A percentile compares a stretch with the other conserved stretches of the same genome.
phyloP scores from a whole-genome alignment of 2,329 filamentous ascomycete genomes.

The Ophiognomonia clavigignenti-juglandacearum region DNA sequence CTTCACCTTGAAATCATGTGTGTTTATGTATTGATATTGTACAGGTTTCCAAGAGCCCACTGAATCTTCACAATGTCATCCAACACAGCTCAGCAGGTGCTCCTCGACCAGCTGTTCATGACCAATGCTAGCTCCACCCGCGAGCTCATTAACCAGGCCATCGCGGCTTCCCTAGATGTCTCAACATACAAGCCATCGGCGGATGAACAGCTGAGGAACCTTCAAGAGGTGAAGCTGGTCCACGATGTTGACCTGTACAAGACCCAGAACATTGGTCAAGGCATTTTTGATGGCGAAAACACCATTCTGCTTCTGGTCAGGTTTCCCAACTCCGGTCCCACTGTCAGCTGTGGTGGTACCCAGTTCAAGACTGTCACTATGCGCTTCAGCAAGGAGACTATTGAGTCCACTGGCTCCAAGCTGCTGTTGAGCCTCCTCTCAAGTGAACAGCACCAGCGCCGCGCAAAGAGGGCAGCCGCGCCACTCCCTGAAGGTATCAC shows the following conservation, averaged over 20 bases:
- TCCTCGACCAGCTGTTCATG: too few relatives aligned
- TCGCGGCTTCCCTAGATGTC: neutral
- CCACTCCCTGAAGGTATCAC: conserved; percentile 2
- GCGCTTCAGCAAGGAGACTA: conserved; percentile 2
- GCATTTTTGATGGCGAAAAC: neutral
- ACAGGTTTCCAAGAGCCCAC: too few relatives aligned
- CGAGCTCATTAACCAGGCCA: neutral
- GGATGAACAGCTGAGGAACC: neutral
- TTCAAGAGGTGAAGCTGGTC: conserved; percentile 1
- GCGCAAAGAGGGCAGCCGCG: conserved; percentile 1
- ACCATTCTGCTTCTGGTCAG: conserved; percentile 7
- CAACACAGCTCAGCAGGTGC: too few relatives aligned
- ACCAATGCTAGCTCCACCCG: too few relatives aligned
- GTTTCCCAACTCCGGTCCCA: neutral
- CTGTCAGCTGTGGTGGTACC: conserved; percentile 3
- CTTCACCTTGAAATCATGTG: too few relatives aligned
- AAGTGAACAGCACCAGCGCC: conserved; percentile 7
- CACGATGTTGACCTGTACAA: conserved; percentile 10
- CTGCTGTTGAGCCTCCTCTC: conserved; percentile 1
- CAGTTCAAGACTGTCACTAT: neutral
- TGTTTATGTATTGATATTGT: too few relatives aligned
- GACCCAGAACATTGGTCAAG: neutral
- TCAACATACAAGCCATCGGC: neutral
- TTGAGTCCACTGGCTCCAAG: conserved; percentile 7
- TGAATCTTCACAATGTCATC: too few relatives aligned